phyloP scores from a whole-genome alignment of 2,329 filamentous ascomycete genomes.

The Sclerotinia spermophila region DNA sequence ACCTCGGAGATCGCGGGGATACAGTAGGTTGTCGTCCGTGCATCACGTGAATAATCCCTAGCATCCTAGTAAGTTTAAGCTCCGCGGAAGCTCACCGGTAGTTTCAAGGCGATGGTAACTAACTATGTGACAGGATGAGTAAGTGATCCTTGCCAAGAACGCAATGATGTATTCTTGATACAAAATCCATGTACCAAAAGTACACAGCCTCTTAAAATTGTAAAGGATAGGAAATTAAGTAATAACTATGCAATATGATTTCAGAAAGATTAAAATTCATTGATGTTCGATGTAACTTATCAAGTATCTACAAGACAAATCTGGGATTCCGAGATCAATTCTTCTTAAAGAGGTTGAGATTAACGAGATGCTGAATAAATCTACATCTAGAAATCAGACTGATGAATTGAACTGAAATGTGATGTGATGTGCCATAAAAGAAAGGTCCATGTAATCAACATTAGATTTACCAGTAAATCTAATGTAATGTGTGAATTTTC shows the following conservation, averaged over 20 bases:
- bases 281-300: background rate
- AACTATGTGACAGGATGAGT: background rate
- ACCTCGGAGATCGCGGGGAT: conserved; percentile 7
- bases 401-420: background rate
- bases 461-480: background rate
- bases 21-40: background rate
- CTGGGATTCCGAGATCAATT: background rate
- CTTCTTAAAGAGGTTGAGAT: background rate
- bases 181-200: background rate
- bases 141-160: background rate
- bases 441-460: background rate
- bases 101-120: background rate
- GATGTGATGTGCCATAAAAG: background rate
- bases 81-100: background rate
- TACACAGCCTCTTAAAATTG: background rate
- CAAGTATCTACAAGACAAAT: background rate
- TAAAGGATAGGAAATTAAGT: background rate
- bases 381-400: background rate
- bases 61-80: background rate
- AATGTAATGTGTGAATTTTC: background rate
- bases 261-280: background rate
- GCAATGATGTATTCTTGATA: background rate
- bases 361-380: background rate
- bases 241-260: background rate
- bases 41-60: background rate